Evolutionary conservation across 1,139 yeast genomes (phyloP), one percentile per base, ranked within the genome.

Genomic region (Waltiozyma sp.): DNA sequence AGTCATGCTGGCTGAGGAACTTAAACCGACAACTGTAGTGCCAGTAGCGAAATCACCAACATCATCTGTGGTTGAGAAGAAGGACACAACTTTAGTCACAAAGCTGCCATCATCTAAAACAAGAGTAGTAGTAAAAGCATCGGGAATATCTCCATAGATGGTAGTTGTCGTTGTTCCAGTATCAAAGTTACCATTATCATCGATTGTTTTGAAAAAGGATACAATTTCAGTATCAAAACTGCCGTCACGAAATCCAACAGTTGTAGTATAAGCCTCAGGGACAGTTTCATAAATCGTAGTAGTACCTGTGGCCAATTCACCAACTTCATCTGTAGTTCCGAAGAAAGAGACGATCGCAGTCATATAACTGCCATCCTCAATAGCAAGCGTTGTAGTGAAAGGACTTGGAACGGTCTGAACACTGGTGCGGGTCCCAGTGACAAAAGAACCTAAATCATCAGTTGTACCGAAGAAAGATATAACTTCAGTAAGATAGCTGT

Each of bases 131-230:
- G 8, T 21, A 8, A 5, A 21, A 21, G 23, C 23, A 8, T 21
- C 23, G 4, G 23, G 23, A 8, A 21, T 8, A 21, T 4, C 8
- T 8, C 23, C 8, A 5, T 4, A 8, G 8, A 21, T 4, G 8
- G 23, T 21, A 8, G 23, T 21, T 4, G 23, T 21, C 7, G 41
- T 38, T 28, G 39, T 8, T 19, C 38, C 41, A 18, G 41, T 38
- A 21, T 21, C 34, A 4, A 36, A 24, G 13, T 16, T 21, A 39
- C 44, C 44, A 28, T 21, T 19, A 36, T 39, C 14, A 26, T 39
- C 41, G 3, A 41, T 38, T 15, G 44, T 38, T n/a, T 21, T 15
- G 38, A 38, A 41, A 34, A 13, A 38, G 13, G 41, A 38, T 14
- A 41, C 39, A 35, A 41, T 14, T 3, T 26, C 44, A 28, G 44